These are phyloP conservation scores for Linum tenue DNA, from an alignment of 345 rosid species.

Conservation along the genomic window DNA sequence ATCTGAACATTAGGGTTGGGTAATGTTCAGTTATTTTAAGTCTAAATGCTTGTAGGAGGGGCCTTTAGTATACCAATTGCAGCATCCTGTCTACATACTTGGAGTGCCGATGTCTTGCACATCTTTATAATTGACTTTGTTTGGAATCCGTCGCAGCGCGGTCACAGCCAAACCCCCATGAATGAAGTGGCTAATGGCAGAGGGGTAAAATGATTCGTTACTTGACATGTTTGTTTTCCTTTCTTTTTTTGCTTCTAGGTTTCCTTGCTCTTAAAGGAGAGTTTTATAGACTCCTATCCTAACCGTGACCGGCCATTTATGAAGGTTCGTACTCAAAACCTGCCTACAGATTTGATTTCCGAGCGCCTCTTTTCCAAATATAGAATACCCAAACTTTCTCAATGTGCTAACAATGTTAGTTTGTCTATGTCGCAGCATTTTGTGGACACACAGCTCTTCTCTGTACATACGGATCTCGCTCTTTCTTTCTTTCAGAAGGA, in stretches of 20 bases:
- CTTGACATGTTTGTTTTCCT: background rate
- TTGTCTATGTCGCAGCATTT: slow-evolving; percentile 37
- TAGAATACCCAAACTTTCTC: no score
- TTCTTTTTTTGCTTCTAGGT: slow-evolving; percentile 35
- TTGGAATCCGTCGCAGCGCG: background rate
- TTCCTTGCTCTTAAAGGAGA: slow-evolving; percentile 83
- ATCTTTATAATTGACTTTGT: background rate
- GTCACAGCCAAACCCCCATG: background rate
- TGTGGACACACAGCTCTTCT: slow-evolving; percentile 91
- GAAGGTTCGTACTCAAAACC: slow-evolving; percentile 45
- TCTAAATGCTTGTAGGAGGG: no score
- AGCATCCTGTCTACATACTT: no score
- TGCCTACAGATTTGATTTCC: no score
- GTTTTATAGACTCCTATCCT: slow-evolving; percentile 80
- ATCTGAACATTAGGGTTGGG: no score
- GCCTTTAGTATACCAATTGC: no score
- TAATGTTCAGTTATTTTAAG: no score
- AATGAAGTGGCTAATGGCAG: background rate
- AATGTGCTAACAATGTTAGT: no score
- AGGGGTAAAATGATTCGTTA: background rate
- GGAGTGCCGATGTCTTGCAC: background rate
- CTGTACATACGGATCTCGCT: slow-evolving; percentile 88
- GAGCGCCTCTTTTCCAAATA: no score
- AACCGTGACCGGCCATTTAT: slow-evolving; percentile 73
- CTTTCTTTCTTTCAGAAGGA: slow-evolving; percentile 92